Evolutionary conservation across 1,284 basidiomycete genomes (phyloP).

Genomic region (Sanguinoderma infundibulare): DNA sequence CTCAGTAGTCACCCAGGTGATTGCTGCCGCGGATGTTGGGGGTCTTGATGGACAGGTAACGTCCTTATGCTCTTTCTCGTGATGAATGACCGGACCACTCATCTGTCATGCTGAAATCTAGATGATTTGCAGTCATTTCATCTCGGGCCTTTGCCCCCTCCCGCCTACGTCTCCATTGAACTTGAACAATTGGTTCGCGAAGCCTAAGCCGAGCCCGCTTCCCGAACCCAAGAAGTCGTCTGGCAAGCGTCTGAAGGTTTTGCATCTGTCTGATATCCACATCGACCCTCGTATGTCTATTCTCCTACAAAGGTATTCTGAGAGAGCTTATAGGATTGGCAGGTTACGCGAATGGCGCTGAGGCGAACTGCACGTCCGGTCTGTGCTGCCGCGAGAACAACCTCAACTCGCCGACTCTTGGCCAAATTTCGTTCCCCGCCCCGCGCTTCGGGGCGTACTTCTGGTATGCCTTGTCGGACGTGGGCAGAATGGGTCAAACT

Average conservation of each 20-base stretch:
- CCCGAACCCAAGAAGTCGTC: conserved; percentile 58
- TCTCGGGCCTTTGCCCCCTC: conserved; percentile 49
- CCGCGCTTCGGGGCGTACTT: conserved; percentile 68
- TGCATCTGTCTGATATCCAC: conserved; percentile 82
- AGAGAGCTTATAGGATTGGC: neutral
- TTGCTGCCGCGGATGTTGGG: conserved; percentile 66
- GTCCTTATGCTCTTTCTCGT: neutral
- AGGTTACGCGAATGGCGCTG: conserved; percentile 75
- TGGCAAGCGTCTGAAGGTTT: conserved; percentile 70
- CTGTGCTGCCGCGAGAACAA: conserved; percentile 71
- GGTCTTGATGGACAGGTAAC: conserved; percentile 74
- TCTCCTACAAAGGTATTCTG: no score
- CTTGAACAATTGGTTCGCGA: conserved; percentile 60
- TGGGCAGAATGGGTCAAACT: conserved; percentile 5
- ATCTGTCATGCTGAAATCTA: conserved; percentile 24
- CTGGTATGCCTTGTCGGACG: conserved; percentile 46
- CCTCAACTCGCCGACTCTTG: conserved; percentile 49
- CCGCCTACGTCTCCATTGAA: conserved; percentile 58
- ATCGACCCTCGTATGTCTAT: conserved; percentile 69
- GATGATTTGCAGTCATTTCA: conserved; percentile 61
- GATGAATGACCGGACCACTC: neutral
- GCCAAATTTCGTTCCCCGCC: conserved; percentile 57
- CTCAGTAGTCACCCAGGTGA: conserved; percentile 66
- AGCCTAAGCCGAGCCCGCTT: conserved; percentile 72
- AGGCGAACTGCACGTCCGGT: conserved; percentile 77